A percentile compares a stretch with the other conserved stretches of the same genome.
These are phyloP conservation scores for Mycena chlorophos DNA, from an alignment of 768 basidiomycete genomes.

Conservation along the genomic window DNA sequence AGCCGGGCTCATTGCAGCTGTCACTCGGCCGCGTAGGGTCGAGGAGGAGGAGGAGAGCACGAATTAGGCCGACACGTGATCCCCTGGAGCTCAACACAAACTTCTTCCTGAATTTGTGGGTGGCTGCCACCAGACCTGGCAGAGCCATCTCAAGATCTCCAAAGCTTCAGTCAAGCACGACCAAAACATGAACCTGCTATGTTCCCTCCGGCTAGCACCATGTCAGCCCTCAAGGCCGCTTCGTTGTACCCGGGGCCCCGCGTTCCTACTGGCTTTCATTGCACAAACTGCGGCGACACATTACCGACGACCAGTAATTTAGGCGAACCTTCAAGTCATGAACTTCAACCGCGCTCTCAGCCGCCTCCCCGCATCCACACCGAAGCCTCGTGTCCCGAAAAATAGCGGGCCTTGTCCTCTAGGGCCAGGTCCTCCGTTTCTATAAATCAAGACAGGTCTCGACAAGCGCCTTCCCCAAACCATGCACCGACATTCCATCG, in stretches of 20 bases:
- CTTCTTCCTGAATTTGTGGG: no score
- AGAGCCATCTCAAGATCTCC: not conserved
- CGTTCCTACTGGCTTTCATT: not conserved
- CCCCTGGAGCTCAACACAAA: no score
- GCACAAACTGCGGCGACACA: not conserved
- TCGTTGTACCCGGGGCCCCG: no score
- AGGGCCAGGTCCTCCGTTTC: not conserved
- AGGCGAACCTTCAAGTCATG: no score
- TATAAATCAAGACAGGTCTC: not conserved
- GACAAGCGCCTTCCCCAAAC: not conserved
- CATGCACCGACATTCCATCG: not conserved
- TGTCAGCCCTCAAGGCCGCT: not conserved
- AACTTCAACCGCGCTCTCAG: not conserved
- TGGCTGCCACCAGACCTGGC: not conserved
- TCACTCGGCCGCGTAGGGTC: no score
- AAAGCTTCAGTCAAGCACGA: no score
- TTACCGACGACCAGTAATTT: not conserved
- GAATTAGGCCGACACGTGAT: no score
- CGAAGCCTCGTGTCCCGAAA: not conserved
- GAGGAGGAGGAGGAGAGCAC: no score
- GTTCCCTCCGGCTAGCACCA: no score
- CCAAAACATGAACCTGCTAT: no score
- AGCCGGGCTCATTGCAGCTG: no score
- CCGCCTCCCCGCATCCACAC: not conserved
- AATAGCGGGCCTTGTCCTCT: slow-evolving; percentile 1